Conservation (phyloP, 1,139 yeast genomes). For the Taiozyma sp. region DNA sequence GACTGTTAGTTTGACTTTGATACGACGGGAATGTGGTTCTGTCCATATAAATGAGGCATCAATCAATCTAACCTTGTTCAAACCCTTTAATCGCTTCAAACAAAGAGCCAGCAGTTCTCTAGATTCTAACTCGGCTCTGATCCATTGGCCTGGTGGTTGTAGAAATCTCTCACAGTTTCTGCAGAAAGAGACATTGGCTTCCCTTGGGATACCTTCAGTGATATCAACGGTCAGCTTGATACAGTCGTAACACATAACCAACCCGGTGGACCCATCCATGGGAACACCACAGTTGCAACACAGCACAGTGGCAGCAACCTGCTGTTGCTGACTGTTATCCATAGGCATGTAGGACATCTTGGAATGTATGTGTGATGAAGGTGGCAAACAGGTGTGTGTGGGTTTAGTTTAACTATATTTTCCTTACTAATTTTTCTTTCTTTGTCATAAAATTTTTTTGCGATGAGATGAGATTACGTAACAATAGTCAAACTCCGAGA, state of each 20-base stretch:
- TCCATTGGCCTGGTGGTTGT: conserved; percentile 95
- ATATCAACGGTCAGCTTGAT: conserved; percentile 90
- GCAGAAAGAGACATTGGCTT: conserved; percentile 87
- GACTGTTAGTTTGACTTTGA: conserved; percentile 83
- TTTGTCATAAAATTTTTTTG: neutral
- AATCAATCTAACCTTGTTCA: conserved; percentile 78
- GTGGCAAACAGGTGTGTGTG: neutral
- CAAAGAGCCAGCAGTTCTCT: conserved; percentile 90
- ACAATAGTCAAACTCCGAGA: neutral
- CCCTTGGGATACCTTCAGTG: conserved; percentile 94
- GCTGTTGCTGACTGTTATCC: conserved; percentile 25
- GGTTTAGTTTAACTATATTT: neutral
- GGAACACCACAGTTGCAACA: conserved; percentile 99
- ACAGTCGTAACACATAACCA: conserved; percentile 98
- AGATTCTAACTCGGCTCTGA: conserved; percentile 84
- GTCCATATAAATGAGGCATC: conserved; percentile 99
- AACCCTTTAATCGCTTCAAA: conserved; percentile 81
- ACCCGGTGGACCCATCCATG: conserved; percentile 90
- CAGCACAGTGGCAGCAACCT: conserved; percentile 73
- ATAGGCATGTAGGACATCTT: conserved; percentile 23
- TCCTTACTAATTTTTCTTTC: conserved; percentile 5
- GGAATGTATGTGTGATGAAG: conserved; percentile 1
- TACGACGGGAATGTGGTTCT: conserved; percentile 96
- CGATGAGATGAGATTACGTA: conserved; percentile 4
- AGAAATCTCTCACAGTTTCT: conserved; percentile 94